phyloP scores from a whole-genome alignment of 306 rosid species.

The Carpinus viminea region DNA sequence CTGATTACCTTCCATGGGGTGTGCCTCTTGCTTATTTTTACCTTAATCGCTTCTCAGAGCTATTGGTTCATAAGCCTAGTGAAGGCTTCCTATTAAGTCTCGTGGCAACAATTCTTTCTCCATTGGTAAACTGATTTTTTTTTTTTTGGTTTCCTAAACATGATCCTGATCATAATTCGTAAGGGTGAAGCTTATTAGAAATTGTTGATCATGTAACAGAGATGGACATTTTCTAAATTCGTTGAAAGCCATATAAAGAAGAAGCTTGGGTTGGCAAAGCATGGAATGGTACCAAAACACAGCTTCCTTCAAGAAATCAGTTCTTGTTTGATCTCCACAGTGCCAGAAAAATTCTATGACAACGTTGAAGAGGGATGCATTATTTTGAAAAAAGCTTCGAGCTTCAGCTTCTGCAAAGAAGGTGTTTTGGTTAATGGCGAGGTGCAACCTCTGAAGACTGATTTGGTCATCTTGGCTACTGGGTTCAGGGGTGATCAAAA shows the following conservation, averaged over 20 bases:
- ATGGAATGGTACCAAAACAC: conserved; percentile 69
- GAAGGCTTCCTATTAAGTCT: conserved; percentile 50
- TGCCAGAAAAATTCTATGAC: conserved; percentile 59
- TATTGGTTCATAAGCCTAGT: conserved; percentile 68
- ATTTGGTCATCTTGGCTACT: conserved; percentile 64
- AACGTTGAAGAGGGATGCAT: conserved; percentile 66
- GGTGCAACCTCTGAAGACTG: conserved; percentile 31
- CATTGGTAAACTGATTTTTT: conserved; percentile 41
- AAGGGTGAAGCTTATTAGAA: not conserved
- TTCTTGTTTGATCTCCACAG: conserved; percentile 38
- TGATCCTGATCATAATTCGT: not conserved
- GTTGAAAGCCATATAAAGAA: conserved; percentile 54
- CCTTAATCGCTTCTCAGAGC: conserved; percentile 64
- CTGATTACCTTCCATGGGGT: conserved; percentile 76
- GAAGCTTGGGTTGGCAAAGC: conserved; percentile 48
- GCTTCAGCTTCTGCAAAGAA: conserved; percentile 49
- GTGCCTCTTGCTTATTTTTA: conserved; percentile 51
- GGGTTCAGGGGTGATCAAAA: conserved; percentile 64
- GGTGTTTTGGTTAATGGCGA: conserved; percentile 59
- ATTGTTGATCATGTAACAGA: conserved; percentile 26
- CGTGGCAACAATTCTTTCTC: conserved; percentile 57
- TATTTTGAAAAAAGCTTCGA: conserved; percentile 44
- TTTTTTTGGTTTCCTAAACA: too few species aligned
- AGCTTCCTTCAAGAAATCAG: conserved; percentile 49
- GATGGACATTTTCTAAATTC: conserved; percentile 57